Conservation (phyloP, 192 early-diverging fungal species). For the Oehlia diaphana region DNA sequence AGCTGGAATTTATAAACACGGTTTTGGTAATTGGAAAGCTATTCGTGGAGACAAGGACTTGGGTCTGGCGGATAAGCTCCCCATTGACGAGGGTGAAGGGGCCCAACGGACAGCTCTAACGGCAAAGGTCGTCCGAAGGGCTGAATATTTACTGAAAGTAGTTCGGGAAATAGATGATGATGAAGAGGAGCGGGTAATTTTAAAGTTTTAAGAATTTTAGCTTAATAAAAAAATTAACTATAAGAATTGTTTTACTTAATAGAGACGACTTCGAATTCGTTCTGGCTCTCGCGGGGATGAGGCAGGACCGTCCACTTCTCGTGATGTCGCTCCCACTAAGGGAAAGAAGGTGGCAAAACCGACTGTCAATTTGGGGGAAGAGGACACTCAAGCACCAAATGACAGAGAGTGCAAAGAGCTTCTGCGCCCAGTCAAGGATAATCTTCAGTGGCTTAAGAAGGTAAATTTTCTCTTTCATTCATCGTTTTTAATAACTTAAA, state of each 20-base stretch:
- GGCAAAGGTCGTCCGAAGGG: conserved; percentile 73
- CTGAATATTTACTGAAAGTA: conserved; percentile 87
- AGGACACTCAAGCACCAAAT: conserved; percentile 22
- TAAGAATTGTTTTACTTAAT: too few relatives aligned
- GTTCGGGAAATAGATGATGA: conserved; percentile 67
- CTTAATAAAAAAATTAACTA: too few relatives aligned
- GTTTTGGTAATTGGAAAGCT: conserved; percentile 87
- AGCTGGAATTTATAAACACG: conserved; percentile 91
- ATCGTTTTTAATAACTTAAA: neutral
- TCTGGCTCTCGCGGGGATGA: too few relatives aligned
- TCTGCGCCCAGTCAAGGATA: conserved; percentile 65
- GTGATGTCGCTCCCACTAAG: neutral
- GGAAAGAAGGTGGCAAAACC: neutral
- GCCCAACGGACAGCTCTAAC: conserved; percentile 46
- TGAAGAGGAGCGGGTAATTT: conserved; percentile 18
- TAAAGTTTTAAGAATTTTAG: too few relatives aligned
- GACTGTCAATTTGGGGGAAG: neutral
- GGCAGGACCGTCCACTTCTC: too few relatives aligned
- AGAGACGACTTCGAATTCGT: too few relatives aligned
- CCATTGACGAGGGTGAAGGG: conserved; percentile 51
- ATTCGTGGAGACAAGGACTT: conserved; percentile 81
- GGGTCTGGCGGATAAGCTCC: conserved; percentile 86
- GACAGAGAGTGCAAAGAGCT: conserved; percentile 65
- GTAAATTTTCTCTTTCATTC: neutral
- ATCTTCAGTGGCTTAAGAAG: conserved; percentile 55